phyloP scores from a whole-genome alignment of 257 asterid species.

The Solanum infundibuliforme region DNA sequence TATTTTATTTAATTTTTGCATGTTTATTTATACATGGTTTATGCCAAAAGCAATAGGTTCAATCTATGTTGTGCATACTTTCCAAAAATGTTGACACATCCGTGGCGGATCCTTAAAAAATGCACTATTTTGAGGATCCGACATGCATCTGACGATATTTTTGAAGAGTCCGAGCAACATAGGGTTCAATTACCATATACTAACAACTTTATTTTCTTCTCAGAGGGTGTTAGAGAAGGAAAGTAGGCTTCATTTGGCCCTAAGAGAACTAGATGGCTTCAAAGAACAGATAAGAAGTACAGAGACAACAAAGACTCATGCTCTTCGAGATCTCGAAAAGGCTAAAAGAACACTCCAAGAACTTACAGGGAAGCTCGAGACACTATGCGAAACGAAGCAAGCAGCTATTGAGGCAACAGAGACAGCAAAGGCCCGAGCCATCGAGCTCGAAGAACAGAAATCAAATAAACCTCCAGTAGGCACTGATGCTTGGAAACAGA shows the following conservation, averaged over 20 bases:
- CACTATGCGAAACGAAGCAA: conserved; percentile 48
- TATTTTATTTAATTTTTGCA: not conserved
- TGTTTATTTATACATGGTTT: not conserved
- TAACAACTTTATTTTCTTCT: not conserved
- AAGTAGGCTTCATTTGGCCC: conserved; percentile 52
- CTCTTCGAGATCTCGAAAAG: conserved; percentile 42
- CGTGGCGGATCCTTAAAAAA: not conserved
- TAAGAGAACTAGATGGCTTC: conserved; percentile 43
- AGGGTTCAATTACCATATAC: not conserved
- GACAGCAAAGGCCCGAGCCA: conserved; percentile 32
- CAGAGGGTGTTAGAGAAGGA: conserved; percentile 87
- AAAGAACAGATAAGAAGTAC: conserved; percentile 36
- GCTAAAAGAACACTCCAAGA: conserved; percentile 54
- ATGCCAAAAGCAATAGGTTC: not conserved
- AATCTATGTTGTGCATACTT: not conserved
- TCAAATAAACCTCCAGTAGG: conserved; percentile 23
- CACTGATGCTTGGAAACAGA: conserved; percentile 41
- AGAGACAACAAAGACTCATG: conserved; percentile 49
- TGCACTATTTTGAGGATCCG: not conserved
- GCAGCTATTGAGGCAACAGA: conserved; percentile 45
- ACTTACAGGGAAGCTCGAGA: conserved; percentile 56
- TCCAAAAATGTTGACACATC: not conserved
- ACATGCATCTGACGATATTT: fast-evolving
- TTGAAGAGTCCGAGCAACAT: not conserved
- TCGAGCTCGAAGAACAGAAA: conserved; percentile 37